phyloP scores from a whole-genome alignment of 768 basidiomycete species.

The Baorangia bicolor region DNA sequence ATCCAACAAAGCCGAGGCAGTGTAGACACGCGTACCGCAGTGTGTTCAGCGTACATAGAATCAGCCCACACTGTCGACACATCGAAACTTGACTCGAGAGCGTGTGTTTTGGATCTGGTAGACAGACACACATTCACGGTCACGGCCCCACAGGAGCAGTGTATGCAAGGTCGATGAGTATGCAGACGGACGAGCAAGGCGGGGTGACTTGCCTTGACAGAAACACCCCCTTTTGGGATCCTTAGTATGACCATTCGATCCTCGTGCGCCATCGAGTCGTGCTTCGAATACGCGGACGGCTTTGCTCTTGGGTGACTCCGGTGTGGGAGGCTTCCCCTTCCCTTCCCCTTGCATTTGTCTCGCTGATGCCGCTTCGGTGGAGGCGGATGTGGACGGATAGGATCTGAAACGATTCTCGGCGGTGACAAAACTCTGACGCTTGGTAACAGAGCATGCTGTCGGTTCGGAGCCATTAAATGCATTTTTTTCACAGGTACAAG shows the following conservation, averaged over 20 bases:
- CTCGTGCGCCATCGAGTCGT: conserved; percentile 41
- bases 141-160: not conserved
- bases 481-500: not conserved
- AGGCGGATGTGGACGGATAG: conserved; percentile 38
- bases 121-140: not conserved
- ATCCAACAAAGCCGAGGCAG: conserved; percentile 41
- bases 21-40: conserved; percentile 57
- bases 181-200: not conserved
- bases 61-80: conserved; percentile 58
- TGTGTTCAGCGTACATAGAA: conserved; percentile 58
- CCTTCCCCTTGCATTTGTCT: conserved; percentile 28
- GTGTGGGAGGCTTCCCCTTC: conserved; percentile 40
- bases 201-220: conserved; percentile 51
- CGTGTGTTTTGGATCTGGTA: conserved; percentile 52
- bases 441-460: not conserved
- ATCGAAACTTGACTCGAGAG: conserved; percentile 58
- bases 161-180: not conserved
- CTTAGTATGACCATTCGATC: conserved; percentile 35
- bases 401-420: conserved; percentile 49
- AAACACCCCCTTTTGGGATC: conserved; percentile 70
- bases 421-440: not conserved
- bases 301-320: conserved; percentile 44
- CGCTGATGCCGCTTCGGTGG: conserved; percentile 24
- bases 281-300: conserved; percentile 48
- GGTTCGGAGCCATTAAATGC: not conserved